These are phyloP conservation scores for Trapa incisa DNA, from an alignment of 345 rosid genomes.

Conservation along the genomic window DNA sequence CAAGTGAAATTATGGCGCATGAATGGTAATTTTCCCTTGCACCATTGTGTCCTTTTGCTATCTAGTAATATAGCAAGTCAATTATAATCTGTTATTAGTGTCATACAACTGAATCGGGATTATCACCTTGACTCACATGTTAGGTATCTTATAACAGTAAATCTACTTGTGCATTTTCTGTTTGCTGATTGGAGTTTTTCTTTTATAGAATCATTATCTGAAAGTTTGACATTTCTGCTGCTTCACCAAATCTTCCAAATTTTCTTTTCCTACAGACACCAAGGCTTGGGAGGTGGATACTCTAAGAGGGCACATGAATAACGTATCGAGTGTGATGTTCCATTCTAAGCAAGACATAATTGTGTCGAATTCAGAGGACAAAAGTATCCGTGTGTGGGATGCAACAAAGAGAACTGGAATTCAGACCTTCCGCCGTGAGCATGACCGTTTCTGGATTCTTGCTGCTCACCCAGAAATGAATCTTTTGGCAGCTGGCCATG, in stretches of 20 bases:
- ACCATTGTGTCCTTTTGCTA: background rate
- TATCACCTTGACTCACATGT: background rate
- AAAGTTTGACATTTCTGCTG: background rate
- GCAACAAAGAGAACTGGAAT: slow-evolving; percentile 82
- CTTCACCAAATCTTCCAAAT: background rate
- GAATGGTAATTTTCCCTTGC: slow-evolving; percentile 44
- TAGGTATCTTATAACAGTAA: background rate
- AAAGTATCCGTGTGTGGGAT: slow-evolving; percentile 95
- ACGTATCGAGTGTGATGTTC: slow-evolving; percentile 93
- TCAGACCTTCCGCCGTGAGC: slow-evolving; percentile 92
- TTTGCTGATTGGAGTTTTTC: background rate
- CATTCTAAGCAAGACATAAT: slow-evolving; percentile 91
- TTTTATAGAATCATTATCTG: background rate
- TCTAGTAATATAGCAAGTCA: background rate
- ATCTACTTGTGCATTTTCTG: background rate
- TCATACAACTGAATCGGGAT: background rate
- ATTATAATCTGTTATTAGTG: background rate
- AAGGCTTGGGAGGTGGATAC: slow-evolving; percentile 99
- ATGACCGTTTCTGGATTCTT: slow-evolving; percentile 92
- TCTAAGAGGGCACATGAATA: slow-evolving; percentile 88
- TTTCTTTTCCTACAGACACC: slow-evolving; percentile 47
- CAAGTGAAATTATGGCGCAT: slow-evolving; percentile 97
- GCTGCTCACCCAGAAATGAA: slow-evolving; percentile 92
- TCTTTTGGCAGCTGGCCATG: slow-evolving; percentile 95
- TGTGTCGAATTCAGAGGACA: slow-evolving; percentile 96